Evolutionary conservation across 148 eudicot species (phyloP).

Genomic region (Cornus suecica): DNA sequence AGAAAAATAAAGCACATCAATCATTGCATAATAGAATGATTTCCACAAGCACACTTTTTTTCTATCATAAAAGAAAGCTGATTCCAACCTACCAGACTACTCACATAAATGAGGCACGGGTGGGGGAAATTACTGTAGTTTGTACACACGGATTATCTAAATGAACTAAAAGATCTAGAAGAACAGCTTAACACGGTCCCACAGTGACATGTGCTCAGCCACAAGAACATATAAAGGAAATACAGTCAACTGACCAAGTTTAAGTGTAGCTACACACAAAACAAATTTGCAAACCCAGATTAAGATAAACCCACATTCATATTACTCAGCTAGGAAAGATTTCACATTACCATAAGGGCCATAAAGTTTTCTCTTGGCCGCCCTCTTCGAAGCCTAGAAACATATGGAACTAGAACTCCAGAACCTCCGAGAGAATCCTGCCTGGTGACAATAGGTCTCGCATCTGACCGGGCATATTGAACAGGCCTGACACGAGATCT

Average conservation of each 20-base stretch:
- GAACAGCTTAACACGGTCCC: neutral
- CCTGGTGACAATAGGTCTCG: slow-evolving; percentile 55
- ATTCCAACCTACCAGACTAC: neutral
- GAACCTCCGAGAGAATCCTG: slow-evolving; percentile 89
- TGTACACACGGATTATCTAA: neutral
- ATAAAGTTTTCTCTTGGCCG: slow-evolving; percentile 79
- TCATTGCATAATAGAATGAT: neutral
- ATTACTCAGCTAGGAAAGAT: neutral
- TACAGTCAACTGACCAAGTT: neutral
- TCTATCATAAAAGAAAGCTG: neutral
- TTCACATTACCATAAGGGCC: slow-evolving; percentile 54
- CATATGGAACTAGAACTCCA: slow-evolving; percentile 84
- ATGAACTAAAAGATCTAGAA: neutral
- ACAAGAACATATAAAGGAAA: neutral
- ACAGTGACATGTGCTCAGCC: neutral
- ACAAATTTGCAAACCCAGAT: slow-evolving; percentile 1
- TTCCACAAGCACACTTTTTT: neutral
- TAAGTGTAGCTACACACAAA: neutral
- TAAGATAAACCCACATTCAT: slow-evolving; percentile 8
- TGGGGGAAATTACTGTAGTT: no score
- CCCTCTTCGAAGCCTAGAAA: slow-evolving; percentile 80
- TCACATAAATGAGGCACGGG: no score
- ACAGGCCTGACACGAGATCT: slow-evolving; percentile 32
- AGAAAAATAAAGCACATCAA: slow-evolving; percentile 14
- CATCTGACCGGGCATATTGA: slow-evolving; percentile 32